Conservation (phyloP, 345 rosid species). For the Aethionema arabicum region DNA sequence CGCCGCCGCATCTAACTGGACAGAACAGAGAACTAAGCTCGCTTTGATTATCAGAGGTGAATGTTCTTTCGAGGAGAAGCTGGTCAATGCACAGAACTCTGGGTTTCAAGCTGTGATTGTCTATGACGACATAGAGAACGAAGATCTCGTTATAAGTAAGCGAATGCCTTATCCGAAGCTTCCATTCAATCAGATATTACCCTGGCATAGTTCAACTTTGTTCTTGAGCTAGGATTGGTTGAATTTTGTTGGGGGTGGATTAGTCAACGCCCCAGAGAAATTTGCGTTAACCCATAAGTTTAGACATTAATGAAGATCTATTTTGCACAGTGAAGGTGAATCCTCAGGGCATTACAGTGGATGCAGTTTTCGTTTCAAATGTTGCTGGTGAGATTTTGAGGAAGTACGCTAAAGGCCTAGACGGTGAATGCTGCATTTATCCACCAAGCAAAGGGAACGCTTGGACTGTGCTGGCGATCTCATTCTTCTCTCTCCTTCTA, state of each 20-base stretch:
- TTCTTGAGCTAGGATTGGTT: constrained; percentile 3
- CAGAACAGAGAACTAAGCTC: constrained; percentile 35
- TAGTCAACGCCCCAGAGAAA: neutral
- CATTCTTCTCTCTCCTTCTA: constrained; percentile 48
- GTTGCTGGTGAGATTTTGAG: constrained; percentile 51
- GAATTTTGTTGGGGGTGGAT: neutral
- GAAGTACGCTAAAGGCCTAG: constrained; percentile 45
- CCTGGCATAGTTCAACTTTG: neutral
- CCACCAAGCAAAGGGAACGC: constrained; percentile 37
- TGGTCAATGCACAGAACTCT: constrained; percentile 49
- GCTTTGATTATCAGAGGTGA: constrained; percentile 59
- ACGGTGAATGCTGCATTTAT: constrained; percentile 61
- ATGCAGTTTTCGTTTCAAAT: constrained; percentile 62
- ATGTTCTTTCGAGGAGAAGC: constrained; percentile 66
- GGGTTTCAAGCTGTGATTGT: constrained; percentile 66
- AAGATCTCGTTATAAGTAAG: constrained; percentile 66
- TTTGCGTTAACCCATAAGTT: neutral
- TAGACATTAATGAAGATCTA: neutral
- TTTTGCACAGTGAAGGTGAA: constrained; percentile 60
- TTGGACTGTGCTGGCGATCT: constrained; percentile 65
- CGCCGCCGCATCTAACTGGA: constrained; percentile 33
- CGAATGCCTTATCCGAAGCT: neutral
- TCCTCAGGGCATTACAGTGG: constrained; percentile 44
- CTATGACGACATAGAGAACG: constrained; percentile 47
- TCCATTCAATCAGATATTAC: neutral